Base-by-base conservation (phyloP, 1,139 yeast species). In the Candida sanyaensis region DNA sequence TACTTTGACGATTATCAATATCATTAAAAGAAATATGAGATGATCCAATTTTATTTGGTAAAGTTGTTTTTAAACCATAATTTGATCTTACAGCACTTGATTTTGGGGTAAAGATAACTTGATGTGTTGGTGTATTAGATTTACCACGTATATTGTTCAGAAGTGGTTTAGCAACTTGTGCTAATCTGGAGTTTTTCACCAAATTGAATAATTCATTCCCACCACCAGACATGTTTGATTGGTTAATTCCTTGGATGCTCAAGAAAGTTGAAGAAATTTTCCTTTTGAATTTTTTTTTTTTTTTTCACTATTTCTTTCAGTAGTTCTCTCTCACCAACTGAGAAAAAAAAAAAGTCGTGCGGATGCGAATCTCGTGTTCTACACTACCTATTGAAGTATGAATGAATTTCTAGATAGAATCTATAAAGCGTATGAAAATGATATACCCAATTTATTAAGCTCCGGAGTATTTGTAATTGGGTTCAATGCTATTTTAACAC, bases 401-500 rank as follows among this genome's bases (percentile, higher is more conserved):
- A 37, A 6, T 37, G 28, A 7, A 37, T 11, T 7, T 17, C 21
- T n/a, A 6, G 17, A 39, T 21, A 33, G 29, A 13, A 11, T 17
- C 27, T 47, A 55, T 34, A 48, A 51, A n/a, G 76, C 73, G 51
- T 75, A 75, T 0, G 78, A 69, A 44, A 75, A 68, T 11, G 71
- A 61, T 10, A 75, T 57, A 3, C 80, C 80, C 47, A 75, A 60
- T 44, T 69, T 63, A 45, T 61, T 61, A 34, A 75, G 50, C 45
- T 73, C 78, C 1, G 78, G 79, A 4, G 64, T 56, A 37, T 60
- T 61, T 0, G 70, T 66, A 4, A 50, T 44, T 1, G 64, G 59
- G 47, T 71, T 69, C 28, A 72, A 46, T 4, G 64, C 53, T 10
- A 85, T 54, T 45, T 78, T 81, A 3, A 84, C 76, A 0, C 98